Evolutionary conservation across 768 basidiomycete species (phyloP).

Genomic region (Tricholoma furcatifolium): DNA sequence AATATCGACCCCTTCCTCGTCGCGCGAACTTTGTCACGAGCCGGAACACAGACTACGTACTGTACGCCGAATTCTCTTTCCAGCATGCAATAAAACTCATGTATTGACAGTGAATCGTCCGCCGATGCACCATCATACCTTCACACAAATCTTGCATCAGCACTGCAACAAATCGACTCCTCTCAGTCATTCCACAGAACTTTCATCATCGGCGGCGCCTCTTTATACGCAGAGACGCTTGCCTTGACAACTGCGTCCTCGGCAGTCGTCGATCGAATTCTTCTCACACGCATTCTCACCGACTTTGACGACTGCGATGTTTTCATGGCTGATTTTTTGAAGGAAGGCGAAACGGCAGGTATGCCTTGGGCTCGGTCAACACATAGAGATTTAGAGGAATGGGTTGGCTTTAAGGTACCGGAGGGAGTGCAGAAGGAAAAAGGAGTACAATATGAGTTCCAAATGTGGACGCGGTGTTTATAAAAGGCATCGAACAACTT

Average conservation of each 20-base stretch:
- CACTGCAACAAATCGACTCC: conserved; percentile 30
- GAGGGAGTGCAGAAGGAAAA: conserved; percentile 79
- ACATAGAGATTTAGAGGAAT: conserved; percentile 65
- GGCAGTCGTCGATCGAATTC: conserved; percentile 70
- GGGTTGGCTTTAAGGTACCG: conserved; percentile 81
- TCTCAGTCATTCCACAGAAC: conserved; percentile 45
- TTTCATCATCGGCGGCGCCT: conserved; percentile 93
- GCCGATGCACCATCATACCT: conserved; percentile 31
- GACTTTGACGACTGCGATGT: conserved; percentile 83
- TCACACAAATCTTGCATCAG: conserved; percentile 40
- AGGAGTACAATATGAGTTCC: conserved; percentile 83
- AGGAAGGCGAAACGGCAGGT: conserved; percentile 32
- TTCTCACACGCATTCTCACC: conserved; percentile 81
- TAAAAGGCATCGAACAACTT: conserved; percentile 7
- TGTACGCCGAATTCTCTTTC: conserved; percentile 47
- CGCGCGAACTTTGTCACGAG: conserved; percentile 81
- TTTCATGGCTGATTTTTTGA: conserved; percentile 75
- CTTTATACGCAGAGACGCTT: conserved; percentile 74
- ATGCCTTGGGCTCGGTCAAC: conserved; percentile 54
- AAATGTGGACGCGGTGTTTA: conserved; percentile 82
- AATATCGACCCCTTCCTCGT: conserved; percentile 75
- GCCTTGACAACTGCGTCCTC: conserved; percentile 31
- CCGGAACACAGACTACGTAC: conserved; percentile 52
- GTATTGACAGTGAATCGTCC: conserved; percentile 11
- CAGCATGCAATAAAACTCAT: not conserved